phyloP scores from a whole-genome alignment of 495 filamentous ascomycete species.

The Sabuloglossum arenarium region DNA sequence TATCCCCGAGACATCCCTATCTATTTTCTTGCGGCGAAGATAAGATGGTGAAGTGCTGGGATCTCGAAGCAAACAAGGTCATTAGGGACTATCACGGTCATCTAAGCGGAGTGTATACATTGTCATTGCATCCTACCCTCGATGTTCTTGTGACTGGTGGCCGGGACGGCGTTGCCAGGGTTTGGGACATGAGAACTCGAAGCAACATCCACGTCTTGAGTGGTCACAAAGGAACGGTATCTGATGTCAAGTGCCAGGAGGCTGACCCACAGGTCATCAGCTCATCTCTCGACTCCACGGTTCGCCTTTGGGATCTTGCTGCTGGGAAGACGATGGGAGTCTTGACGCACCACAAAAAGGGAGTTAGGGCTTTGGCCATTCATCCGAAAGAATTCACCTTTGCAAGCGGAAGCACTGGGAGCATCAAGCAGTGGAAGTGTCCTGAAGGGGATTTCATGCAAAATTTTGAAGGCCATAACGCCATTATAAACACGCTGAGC shows the following conservation, averaged over 20 bases:
- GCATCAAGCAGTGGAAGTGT: slow-evolving; percentile 99
- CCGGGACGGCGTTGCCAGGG: slow-evolving; percentile 77
- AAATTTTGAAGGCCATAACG: slow-evolving; percentile 93
- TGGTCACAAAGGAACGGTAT: slow-evolving; percentile 77
- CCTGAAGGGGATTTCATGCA: slow-evolving; percentile 98
- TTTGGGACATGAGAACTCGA: slow-evolving; percentile 97
- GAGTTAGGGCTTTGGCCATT: slow-evolving; percentile 62
- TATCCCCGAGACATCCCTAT: slow-evolving; percentile 88
- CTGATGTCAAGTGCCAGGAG: slow-evolving; percentile 82
- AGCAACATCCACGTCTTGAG: slow-evolving; percentile 85
- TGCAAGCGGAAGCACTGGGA: slow-evolving; percentile 69
- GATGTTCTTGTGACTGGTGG: slow-evolving; percentile 91
- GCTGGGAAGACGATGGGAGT: slow-evolving; percentile 92
- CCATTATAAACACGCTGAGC: slow-evolving; percentile 85
- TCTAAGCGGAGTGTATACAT: slow-evolving; percentile 84
- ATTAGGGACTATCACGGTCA: slow-evolving; percentile 98
- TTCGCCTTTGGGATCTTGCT: slow-evolving; percentile 89
- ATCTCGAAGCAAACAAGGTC: slow-evolving; percentile 95
- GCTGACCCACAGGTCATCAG: slow-evolving; percentile 91
- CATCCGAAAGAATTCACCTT: slow-evolving; percentile 96
- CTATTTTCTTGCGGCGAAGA: slow-evolving; percentile 96
- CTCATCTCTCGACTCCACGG: slow-evolving; percentile 73
- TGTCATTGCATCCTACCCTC: slow-evolving; percentile 77
- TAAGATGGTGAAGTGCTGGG: slow-evolving; percentile 99
- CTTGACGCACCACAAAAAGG: slow-evolving; percentile 96